These are phyloP conservation scores for Metarhizium sp. DNA, from an alignment of 2,329 filamentous ascomycete genomes.

Conservation along the genomic window DNA sequence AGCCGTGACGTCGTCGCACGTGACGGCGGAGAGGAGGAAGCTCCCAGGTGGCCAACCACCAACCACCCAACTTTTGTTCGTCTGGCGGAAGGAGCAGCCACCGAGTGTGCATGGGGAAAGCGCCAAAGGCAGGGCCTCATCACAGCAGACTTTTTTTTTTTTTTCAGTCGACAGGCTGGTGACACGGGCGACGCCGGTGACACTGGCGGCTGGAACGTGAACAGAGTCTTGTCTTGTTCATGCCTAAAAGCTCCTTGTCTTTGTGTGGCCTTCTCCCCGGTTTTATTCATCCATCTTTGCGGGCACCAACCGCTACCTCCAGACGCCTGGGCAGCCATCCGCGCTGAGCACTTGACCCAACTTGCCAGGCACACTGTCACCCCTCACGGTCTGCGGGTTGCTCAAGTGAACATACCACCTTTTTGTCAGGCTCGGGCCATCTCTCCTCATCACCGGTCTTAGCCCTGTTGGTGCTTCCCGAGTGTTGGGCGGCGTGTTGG, in stretches of 20 bases:
- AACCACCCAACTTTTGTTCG: too few relatives aligned
- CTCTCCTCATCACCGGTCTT: neutral
- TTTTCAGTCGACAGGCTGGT: neutral
- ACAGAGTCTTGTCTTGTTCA: neutral
- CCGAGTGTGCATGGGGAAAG: too few relatives aligned
- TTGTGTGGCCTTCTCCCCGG: neutral
- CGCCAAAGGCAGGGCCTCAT: neutral
- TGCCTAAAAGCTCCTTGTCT: neutral
- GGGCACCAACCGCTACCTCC: neutral
- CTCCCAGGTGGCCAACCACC: neutral
- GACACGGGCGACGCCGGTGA: neutral
- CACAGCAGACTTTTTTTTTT: neutral
- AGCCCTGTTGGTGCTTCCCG: neutral
- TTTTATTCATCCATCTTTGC: neutral
- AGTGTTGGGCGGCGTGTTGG: neutral
- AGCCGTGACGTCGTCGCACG: constrained; percentile 1
- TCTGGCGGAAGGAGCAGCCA: too few relatives aligned
- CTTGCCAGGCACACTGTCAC: neutral
- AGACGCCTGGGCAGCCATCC: neutral
- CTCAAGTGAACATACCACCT: neutral
- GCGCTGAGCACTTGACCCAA: neutral
- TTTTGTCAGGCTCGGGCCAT: neutral
- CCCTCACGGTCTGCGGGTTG: neutral
- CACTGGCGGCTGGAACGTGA: neutral
- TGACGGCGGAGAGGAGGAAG: neutral